Percentiles rank a stretch among this genome's conserved stretches.
These are phyloP conservation scores for Plantago lanceolata DNA, from an alignment of 305 asterid genomes.

Conservation along the genomic window DNA sequence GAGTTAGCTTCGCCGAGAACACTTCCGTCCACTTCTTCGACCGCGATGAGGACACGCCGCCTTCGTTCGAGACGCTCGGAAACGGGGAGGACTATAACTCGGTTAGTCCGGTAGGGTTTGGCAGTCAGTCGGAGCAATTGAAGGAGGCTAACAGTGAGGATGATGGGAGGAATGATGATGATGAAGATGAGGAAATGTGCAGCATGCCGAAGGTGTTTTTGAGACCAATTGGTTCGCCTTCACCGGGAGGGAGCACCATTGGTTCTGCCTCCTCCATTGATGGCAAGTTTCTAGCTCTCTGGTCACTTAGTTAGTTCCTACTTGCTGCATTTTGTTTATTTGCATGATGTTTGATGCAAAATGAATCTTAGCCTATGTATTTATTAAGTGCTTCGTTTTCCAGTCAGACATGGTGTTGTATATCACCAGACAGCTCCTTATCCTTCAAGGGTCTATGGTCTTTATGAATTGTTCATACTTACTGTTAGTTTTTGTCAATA, in stretches of 20 bases:
- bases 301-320: too few species aligned
- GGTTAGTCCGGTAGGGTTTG: conserved; percentile 25
- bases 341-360: too few species aligned
- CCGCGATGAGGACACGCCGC: conserved; percentile 77
- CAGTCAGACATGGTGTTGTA: too few species aligned
- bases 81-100: conserved; percentile 4
- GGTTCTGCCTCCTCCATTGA: conserved; percentile 89
- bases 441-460: too few species aligned
- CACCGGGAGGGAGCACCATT: conserved; percentile 72
- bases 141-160: conserved; percentile 40
- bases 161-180: conserved; percentile 35
- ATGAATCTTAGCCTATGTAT: too few species aligned
- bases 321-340: too few species aligned
- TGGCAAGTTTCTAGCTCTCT: conserved; percentile 44
- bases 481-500: too few species aligned
- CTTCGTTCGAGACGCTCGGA: conserved; percentile 28
- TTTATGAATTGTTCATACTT: too few species aligned
- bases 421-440: too few species aligned
- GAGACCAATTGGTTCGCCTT: conserved; percentile 66
- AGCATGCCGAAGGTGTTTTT: conserved; percentile 48
- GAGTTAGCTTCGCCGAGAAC: conserved; percentile 97
- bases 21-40: conserved; percentile 86
- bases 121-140: conserved; percentile 30
- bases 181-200: conserved; percentile 52
- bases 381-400: too few species aligned